Conservation (phyloP, 2,329 filamentous ascomycete species). For the Alternaria sp. region DNA sequence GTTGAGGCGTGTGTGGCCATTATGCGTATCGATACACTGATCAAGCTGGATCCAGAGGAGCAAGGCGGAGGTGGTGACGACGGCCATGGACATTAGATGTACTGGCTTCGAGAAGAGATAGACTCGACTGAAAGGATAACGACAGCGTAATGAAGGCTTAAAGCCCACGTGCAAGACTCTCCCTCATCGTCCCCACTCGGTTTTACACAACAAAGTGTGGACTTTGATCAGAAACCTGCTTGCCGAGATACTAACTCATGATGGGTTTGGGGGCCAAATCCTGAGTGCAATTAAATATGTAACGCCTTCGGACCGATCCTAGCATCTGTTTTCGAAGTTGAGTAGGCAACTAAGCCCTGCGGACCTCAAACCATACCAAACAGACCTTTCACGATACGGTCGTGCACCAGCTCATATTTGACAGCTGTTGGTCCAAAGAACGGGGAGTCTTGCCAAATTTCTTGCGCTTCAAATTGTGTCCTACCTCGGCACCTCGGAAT, state of each 20-base stretch:
- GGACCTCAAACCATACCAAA: neutral
- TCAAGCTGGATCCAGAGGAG: constrained; percentile 94
- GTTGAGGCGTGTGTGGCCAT: constrained; percentile 99
- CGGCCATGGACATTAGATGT: constrained; percentile 78
- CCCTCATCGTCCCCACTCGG: constrained; percentile 4
- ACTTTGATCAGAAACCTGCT: neutral
- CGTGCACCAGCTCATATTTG: neutral
- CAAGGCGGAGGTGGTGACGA: constrained; percentile 75
- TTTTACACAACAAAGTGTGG: neutral
- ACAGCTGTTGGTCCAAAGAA: neutral
- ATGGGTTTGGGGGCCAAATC: constrained; percentile 5
- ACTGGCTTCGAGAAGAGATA: constrained; percentile 11
- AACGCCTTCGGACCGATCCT: constrained; percentile 5
- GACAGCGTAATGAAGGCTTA: constrained; percentile 24
- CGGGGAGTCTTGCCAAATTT: neutral
- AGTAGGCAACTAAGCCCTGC: neutral
- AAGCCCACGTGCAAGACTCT: constrained; percentile 18
- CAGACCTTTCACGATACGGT: neutral
- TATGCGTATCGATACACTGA: constrained; percentile 98
- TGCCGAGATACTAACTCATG: neutral
- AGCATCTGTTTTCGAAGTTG: neutral
- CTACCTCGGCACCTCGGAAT: neutral
- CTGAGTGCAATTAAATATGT: neutral
- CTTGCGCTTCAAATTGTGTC: neutral
- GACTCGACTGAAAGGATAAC: constrained; percentile 20